Evolutionary conservation across 495 filamentous ascomycete species (phyloP), one percentile per base, ranked within the genome.

Genomic region (Xanthoparmelia taractica): DNA sequence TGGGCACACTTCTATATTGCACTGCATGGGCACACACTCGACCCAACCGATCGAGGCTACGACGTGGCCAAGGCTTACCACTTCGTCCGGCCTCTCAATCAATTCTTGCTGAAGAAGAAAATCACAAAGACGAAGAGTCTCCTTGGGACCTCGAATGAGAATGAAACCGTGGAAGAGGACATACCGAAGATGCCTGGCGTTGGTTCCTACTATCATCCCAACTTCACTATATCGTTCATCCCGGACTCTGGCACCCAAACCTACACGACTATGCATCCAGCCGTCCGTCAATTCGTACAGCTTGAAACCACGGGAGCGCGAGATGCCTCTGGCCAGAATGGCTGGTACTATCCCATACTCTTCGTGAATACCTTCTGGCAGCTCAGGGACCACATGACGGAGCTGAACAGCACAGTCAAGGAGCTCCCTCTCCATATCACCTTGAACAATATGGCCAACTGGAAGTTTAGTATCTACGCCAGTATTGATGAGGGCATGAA

Each of bases 351-450:
- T 72, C 94, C 94, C 7, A 85, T 96, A 60, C 73, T 96, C 36
- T 98, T 86, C 71, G 73, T 92, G 73, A 98, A 97, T 74, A 94
- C 91, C 8, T 98, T 98, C 77, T 98, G 94, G 94, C 91, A 97
- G 74, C 79, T 98, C 67, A 88, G 82, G 71, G 83, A 81, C 63
- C 92, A 97, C 65, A 97, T 97, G 94, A 88, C 80, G 34, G 82
- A 94, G 65, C 76, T 98, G 23, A 98, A 98, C 75, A 86, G 86
- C n/a, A 97, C 94, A 0, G 89, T 97, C 69, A 84, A 85, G 69
- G 82, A 77, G 10, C 78, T 98, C 11, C 93, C 93, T 6, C 76
- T 97, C 63, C 89, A 88, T 54, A 90, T 98, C 69, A 85, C 87
- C 29, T 80, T 98, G 54, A 85, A 87, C 73, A 92, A 93, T 67